Evolutionary conservation across 352 stramenopile species (phyloP), one percentile per base, ranked within the genome.

Genomic region (Globisporangium iwayamae): DNA sequence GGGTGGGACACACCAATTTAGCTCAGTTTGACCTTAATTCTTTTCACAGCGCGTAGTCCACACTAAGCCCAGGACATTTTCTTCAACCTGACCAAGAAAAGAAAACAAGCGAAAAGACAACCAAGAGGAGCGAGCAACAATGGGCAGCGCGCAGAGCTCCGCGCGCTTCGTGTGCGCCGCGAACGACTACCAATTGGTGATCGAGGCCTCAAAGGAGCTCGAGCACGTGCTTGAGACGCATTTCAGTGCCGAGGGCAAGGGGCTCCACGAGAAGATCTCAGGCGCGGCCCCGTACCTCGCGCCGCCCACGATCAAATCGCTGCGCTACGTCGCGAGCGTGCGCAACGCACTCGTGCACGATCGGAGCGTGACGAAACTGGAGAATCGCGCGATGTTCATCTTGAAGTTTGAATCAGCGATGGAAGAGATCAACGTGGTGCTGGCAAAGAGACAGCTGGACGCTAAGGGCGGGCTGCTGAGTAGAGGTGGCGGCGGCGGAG

Each of bases 281-380:
- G 78, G 73, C 4, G 71, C 83, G 4, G 65, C 86, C 48, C 56
- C 25, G 0, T 14, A 73, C 34, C 66, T 96, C 38, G 74, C 83
- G 47, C 54, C 70, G 5, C 52, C 76, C 8, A 90, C 84, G 0
- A 71, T 90, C 22, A 77, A 76, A 46, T 74, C 78, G n/a, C 79
- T 96, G 63, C 83, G 87, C 47, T 93, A 83, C 65, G 68, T 96
- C 58, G 87, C 87, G 30, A 96, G 83, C 36, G 74, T 92, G 47
- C 81, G 87, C 60, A 96, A 96, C 69, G 63, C 72, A 56, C 78
- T 96, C 41, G 91, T 93, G 60, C 87, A 94, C 71, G 74, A 96
- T 62, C 74, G 79, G 48, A 74, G 78, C 34, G 86, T 91, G 62
- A 68, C 68, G 48, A 60, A 66, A 25, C 78, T 96, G 1, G 67